Evolutionary conservation across 1,284 basidiomycete genomes (phyloP), one percentile per base, ranked within the genome.

Genomic region (Spongispora temasekensis): DNA sequence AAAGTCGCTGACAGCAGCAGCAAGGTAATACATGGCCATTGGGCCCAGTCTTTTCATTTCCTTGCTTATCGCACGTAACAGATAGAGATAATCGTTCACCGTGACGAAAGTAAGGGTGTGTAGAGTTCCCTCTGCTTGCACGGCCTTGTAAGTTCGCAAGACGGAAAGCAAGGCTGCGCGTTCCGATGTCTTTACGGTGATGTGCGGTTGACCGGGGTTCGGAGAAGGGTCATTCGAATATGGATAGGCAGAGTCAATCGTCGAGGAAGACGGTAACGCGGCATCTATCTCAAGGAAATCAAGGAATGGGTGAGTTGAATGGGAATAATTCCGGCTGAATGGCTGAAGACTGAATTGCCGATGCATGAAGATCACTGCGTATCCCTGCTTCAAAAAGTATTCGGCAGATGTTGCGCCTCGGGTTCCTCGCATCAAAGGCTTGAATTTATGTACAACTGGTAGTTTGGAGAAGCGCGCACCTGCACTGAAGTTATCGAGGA

Each of bases 321-420:
- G 97, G 9, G 94, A 96, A 78, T 98, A 99, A 74, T 98, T 97
- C 55, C 97, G 81, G 68, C 93, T 96, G 80, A 96, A 99, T 0
- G 97, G 97, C 65, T 97, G 94, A 35, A 99, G 86, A 66, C 95
- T 97, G 81, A 98, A 97, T 75, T 97, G 94, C 10, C 97, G 84
- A 76, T 98, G 95, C 86, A 99, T 91, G 78, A 99, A 99, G 71
- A 99, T 96, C 73, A 99, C 97, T 25, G 96, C 95, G 78, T 99
- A 99, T 64, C 91, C 92, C 2, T 91, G 88, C 68, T 88, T 85
- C 59, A 99, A 84, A 75, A 99, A 98, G 80, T 99, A 98, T 77
- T 99, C 97, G 2, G 97, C 97, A 5, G 96, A 98, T 0, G 97
- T 96, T 31, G 97, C 94, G 37, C 97, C 97, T 72, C 97, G 86